These are phyloP conservation scores for Apiotrichum gracile DNA, from an alignment of 1,284 basidiomycete species.

Conservation along the genomic window DNA sequence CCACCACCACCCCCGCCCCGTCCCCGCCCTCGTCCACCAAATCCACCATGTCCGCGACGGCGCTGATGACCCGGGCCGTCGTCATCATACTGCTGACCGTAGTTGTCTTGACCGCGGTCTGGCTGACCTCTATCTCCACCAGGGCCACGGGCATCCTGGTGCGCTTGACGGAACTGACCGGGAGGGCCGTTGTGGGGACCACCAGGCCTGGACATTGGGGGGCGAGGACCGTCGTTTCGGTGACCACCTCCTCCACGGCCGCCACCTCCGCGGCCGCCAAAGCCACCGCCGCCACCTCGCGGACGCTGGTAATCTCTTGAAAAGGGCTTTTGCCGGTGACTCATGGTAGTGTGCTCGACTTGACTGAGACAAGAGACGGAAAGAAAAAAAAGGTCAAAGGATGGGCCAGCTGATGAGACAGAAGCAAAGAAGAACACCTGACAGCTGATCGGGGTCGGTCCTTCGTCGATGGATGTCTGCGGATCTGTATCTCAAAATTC, in stretches of 20 bases:
- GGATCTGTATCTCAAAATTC: too few species aligned
- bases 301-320: neutral
- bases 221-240: neutral
- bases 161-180: neutral
- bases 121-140: neutral
- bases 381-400: neutral
- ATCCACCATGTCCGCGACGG: constrained; percentile 9
- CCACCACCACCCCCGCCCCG: constrained; percentile 55
- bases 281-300: neutral
- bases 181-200: neutral
- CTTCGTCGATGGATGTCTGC: too few species aligned
- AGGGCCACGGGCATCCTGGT: neutral
- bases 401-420: neutral
- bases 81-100: constrained; percentile 5
- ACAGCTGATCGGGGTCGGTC: too few species aligned
- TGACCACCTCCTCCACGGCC: neutral
- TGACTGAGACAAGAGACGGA: neutral
- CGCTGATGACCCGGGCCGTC: constrained; percentile 1
- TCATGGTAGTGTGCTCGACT: neutral
- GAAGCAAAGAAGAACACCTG: neutral
- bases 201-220: neutral
- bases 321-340: neutral
- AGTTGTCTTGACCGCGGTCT: constrained; percentile 1
- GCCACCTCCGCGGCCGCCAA: neutral
- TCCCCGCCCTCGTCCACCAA: constrained; percentile 52